Conservation (phyloP, 352 stramenopile genomes). For the Globisporangium viniferum region DNA sequence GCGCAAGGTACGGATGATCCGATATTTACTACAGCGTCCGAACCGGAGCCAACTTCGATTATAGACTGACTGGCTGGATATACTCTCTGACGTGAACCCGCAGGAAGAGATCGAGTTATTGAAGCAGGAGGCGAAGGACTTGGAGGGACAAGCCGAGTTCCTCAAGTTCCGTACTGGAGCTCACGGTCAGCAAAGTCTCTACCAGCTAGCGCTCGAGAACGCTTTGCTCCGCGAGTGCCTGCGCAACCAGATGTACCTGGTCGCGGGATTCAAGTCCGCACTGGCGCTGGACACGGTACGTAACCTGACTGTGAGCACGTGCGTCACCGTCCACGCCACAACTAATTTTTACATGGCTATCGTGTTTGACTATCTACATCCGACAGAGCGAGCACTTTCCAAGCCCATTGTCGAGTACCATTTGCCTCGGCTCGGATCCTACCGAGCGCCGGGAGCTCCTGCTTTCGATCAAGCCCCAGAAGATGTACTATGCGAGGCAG, state of each 20-base stretch:
- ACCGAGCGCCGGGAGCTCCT: background rate
- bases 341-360: too few relatives aligned
- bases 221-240: background rate
- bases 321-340: too few relatives aligned
- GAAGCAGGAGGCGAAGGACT: background rate
- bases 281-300: background rate
- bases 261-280: background rate
- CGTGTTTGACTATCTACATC: too few relatives aligned
- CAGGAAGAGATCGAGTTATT: background rate
- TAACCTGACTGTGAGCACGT: background rate
- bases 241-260: background rate
- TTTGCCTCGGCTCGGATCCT: background rate
- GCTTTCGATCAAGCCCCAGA: background rate
- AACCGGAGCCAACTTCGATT: too few relatives aligned
- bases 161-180: background rate
- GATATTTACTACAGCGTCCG: too few relatives aligned
- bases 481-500: conserved; percentile 1
- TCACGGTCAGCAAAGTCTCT: background rate
- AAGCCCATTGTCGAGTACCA: background rate
- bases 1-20: too few relatives aligned
- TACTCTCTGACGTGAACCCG: too few relatives aligned
- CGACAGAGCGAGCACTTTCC: background rate
- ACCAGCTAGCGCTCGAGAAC: background rate
- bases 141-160: background rate
- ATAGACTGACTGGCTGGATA: too few relatives aligned